Conservation (phyloP, 371 early-diverging fungal genomes). For the Enterospora canceri region DNA sequence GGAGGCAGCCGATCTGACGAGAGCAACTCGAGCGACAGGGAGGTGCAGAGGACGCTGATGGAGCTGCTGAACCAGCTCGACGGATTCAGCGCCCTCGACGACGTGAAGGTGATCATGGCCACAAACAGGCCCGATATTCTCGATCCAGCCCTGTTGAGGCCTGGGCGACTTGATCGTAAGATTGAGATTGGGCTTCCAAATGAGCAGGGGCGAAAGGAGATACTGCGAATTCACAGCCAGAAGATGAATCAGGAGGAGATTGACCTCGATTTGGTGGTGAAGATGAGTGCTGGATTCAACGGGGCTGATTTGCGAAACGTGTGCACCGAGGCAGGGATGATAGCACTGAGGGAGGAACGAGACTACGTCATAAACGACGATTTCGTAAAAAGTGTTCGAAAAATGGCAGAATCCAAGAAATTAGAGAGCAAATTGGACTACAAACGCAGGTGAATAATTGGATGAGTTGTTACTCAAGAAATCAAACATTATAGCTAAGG, state of each 20-base stretch:
- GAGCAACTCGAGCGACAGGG: conserved; percentile 94
- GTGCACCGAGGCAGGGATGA: conserved; percentile 98
- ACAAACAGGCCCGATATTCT: conserved; percentile 96
- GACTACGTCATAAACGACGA: conserved; percentile 92
- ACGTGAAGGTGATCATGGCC: conserved; percentile 97
- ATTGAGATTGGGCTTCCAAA: conserved; percentile 94
- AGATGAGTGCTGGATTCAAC: conserved; percentile 91
- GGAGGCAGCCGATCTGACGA: conserved; percentile 95
- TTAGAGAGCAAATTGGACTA: conserved; percentile 91
- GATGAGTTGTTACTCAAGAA: neutral
- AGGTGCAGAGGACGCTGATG: conserved; percentile 97
- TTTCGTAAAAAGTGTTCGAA: conserved; percentile 96
- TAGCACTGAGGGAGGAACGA: conserved; percentile 94
- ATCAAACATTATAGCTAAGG: too few relatives aligned
- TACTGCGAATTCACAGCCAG: conserved; percentile 84
- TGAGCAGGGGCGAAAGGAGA: conserved; percentile 74
- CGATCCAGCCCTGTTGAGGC: conserved; percentile 89
- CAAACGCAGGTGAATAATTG: conserved; percentile 48
- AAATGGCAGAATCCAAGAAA: conserved; percentile 91
- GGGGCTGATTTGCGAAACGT: conserved; percentile 96
- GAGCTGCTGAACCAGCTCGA: conserved; percentile 98
- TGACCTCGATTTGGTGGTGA: conserved; percentile 83
- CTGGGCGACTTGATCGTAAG: conserved; percentile 91
- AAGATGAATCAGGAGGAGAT: conserved; percentile 84
- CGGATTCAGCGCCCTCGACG: conserved; percentile 90